Conservation (phyloP, 1,139 yeast genomes). For the Saccharomycopsis hybrid region DNA sequence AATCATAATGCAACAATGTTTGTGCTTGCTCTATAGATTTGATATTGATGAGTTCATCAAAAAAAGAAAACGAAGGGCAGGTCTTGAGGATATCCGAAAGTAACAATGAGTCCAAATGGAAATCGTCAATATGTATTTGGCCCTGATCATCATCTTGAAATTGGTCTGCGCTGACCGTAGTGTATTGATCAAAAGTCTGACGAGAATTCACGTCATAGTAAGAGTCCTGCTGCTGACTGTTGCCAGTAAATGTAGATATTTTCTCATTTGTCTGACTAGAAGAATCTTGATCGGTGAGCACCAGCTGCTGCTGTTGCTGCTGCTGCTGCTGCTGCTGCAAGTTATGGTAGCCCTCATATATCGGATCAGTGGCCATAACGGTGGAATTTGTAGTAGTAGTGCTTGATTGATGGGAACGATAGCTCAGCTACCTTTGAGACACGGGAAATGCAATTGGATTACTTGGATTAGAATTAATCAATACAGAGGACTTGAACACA, state of each 20-base stretch:
- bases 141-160: too few relatives aligned
- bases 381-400: too few relatives aligned
- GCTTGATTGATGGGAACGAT: too few relatives aligned
- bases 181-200: conserved; percentile 5
- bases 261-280: conserved; percentile 5
- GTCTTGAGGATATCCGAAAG: conserved; percentile 25
- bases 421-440: too few relatives aligned
- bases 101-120: conserved; percentile 15
- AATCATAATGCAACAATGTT: conserved; percentile 31
- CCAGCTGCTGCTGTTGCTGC: too few relatives aligned
- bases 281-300: conserved; percentile 4
- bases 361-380: too few relatives aligned
- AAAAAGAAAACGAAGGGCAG: conserved; percentile 32
- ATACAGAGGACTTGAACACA: too few relatives aligned
- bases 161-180: neutral
- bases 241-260: conserved; percentile 7
- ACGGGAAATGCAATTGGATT: too few relatives aligned
- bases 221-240: conserved; percentile 3
- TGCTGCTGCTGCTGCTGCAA: too few relatives aligned
- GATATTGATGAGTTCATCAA: conserved; percentile 32
- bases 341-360: too few relatives aligned
- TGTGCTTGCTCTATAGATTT: conserved; percentile 25
- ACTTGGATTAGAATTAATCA: too few relatives aligned
- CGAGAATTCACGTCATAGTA: conserved; percentile 10
- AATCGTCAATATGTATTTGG: conserved; percentile 1